Evolutionary conservation across 176 grass and related monocot species (phyloP).

Genomic region (Urochloa ruziziensis): DNA sequence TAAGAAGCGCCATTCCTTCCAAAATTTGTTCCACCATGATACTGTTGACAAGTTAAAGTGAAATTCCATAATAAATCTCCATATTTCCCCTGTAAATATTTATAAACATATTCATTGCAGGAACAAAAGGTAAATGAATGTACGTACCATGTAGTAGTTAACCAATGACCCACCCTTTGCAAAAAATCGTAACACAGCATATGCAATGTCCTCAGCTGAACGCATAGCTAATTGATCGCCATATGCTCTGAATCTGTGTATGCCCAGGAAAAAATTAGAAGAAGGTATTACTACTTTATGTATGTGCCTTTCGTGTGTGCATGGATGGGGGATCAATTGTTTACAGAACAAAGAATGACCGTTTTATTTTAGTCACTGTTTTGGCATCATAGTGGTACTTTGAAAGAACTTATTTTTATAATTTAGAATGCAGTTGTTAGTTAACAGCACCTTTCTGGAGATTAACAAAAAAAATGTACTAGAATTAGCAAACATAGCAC

Average conservation of each 20-base stretch:
- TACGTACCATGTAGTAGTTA: conserved; percentile 92
- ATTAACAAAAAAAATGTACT: background rate
- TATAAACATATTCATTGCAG: background rate
- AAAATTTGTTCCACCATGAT: conserved; percentile 97
- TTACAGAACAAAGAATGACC: background rate
- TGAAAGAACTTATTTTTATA: background rate
- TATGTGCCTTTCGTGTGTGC: background rate
- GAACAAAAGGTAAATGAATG: conserved; percentile 5
- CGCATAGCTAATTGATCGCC: conserved; percentile 76
- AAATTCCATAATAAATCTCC: conserved; percentile 18
- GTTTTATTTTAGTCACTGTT: background rate
- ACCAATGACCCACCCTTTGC: conserved; percentile 69
- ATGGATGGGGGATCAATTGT: background rate
- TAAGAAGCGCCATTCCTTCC: conserved; percentile 72
- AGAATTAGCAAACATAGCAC: background rate
- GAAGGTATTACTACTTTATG: conserved; percentile 18
- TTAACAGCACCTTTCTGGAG: background rate
- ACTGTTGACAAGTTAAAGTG: conserved; percentile 45
- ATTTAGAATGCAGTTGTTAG: background rate
- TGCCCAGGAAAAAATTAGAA: background rate
- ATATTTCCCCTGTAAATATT: background rate
- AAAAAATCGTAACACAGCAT: conserved; percentile 81
- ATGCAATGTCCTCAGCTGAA: conserved; percentile 91
- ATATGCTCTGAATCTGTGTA: conserved; percentile 72
- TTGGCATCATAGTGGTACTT: background rate